phyloP scores from a whole-genome alignment of 306 rosid species.

The Malus sieversii region DNA sequence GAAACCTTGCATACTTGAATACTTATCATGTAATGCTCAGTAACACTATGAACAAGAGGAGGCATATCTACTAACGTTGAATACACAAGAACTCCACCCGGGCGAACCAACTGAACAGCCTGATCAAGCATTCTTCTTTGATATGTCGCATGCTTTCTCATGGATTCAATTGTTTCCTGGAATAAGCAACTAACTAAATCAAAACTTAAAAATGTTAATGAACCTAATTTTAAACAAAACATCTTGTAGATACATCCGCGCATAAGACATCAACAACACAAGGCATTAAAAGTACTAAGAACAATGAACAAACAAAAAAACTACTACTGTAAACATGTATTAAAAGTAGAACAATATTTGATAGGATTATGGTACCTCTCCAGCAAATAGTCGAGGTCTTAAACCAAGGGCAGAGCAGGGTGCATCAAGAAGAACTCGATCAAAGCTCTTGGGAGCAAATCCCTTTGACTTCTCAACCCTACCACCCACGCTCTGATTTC shows the following conservation, averaged over 20 bases:
- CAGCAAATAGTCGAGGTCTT: slow-evolving; percentile 87
- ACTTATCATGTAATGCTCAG: not conserved
- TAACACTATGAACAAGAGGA: slow-evolving; percentile 14
- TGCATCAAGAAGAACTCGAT: slow-evolving; percentile 95
- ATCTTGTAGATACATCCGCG: not conserved
- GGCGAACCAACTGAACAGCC: slow-evolving; percentile 79
- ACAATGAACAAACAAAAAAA: not conserved
- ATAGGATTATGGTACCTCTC: slow-evolving; percentile 51
- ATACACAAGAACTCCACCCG: slow-evolving; percentile 81
- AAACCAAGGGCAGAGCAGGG: slow-evolving; percentile 97
- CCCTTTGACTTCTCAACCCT: slow-evolving; percentile 76
- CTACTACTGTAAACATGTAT: not conserved
- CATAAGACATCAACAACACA: not conserved
- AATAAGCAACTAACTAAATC: slow-evolving; percentile 11
- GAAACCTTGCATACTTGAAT: no score
- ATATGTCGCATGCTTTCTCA: slow-evolving; percentile 68
- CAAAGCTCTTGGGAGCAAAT: slow-evolving; percentile 79
- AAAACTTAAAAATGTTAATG: not conserved
- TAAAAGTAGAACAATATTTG: no score
- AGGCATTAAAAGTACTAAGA: not conserved
- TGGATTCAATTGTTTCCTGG: slow-evolving; percentile 73
- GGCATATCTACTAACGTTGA: slow-evolving; percentile 66
- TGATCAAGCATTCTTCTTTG: slow-evolving; percentile 91
- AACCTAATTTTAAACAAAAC: not conserved
- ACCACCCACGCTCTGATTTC: slow-evolving; percentile 69